phyloP scores from a whole-genome alignment of 1,284 basidiomycete species.

The Chondrostereum purpureum region DNA sequence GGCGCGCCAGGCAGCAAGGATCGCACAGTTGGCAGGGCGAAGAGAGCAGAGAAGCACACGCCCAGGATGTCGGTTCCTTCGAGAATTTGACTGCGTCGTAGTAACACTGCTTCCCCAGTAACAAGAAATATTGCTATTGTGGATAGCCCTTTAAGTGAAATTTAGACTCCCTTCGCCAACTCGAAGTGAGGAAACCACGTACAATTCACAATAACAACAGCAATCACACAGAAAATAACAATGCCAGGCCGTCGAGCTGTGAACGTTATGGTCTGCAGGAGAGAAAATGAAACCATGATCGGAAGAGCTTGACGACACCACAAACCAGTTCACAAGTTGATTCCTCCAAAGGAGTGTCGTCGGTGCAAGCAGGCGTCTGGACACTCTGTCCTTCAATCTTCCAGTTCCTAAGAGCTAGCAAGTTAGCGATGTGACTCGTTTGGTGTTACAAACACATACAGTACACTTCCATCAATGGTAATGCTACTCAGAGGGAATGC shows the following conservation, averaged over 20 bases:
- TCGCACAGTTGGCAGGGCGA: neutral
- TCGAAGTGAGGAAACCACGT: neutral
- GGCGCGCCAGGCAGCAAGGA: conserved; percentile 1
- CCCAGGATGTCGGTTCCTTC: conserved; percentile 2
- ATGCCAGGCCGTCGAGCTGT: neutral
- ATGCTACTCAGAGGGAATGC: neutral
- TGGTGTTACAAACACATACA: neutral
- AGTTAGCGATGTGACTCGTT: neutral
- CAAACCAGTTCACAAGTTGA: neutral
- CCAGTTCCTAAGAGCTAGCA: neutral
- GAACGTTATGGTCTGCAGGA: conserved; percentile 7
- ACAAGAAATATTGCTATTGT: conserved; percentile 1
- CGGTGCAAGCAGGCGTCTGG: neutral
- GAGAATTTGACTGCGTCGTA: conserved; percentile 1
- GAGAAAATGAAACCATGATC: neutral
- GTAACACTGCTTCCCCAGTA: neutral
- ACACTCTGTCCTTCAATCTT: neutral
- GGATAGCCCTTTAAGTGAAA: neutral
- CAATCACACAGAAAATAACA: conserved; percentile 1
- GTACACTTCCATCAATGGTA: neutral
- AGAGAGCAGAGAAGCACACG: neutral
- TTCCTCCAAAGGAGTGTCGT: neutral
- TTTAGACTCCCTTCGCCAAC: neutral
- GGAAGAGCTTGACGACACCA: neutral
- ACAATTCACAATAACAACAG: conserved; percentile 3